Evolutionary conservation across 2,329 filamentous ascomycete genomes (phyloP), one percentile per base, ranked within the genome.

Genomic region (Rutstroemia sp.): DNA sequence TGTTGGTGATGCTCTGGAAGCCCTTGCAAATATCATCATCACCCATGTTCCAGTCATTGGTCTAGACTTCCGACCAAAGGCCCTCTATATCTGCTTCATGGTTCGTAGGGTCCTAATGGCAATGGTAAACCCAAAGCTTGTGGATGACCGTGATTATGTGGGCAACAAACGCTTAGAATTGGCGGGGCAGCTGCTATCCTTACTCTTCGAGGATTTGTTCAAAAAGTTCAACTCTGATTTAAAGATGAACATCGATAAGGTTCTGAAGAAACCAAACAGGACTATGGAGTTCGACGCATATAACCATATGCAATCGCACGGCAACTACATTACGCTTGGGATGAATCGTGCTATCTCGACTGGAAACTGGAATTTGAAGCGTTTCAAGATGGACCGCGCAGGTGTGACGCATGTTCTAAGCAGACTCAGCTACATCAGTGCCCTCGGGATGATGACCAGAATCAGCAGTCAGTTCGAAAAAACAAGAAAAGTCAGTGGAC

Each of bases 401-500:
- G 94, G 94, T 69, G 91, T 99, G 21, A 97, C 95, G 0, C 94
- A 99, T 72, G 91, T 99, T 42, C 78, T 99, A 49, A 97, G 92
- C 73, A 84, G 94, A 61, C 78, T 99, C 55, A 97, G 92, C 72
- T 99, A 97, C 69, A 96, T 99, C 71, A 89, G 88, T 61, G 94
- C 94, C 27, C 81, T 99, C 27, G 95, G 95, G 60, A 99, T 99
- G 95, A 99, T 99, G 94, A 99, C 94, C 14, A 82, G 94, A 71
- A 97, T 99, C 67, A 94, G 88, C 71, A 95, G 89, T 79, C 94
- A 99, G 75, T 99, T 99, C 68, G 94, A 99, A 71, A 99, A 99
- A 79, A 97, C 94, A 2, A 79, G 94, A 65, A 99, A 99, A 73
- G 92, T 99, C 59, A 92, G 87, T 68, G 95, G 95, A 63, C 94